Evolutionary conservation across 768 basidiomycete genomes (phyloP).

Genomic region (Brasilioporus rufonigricans): DNA sequence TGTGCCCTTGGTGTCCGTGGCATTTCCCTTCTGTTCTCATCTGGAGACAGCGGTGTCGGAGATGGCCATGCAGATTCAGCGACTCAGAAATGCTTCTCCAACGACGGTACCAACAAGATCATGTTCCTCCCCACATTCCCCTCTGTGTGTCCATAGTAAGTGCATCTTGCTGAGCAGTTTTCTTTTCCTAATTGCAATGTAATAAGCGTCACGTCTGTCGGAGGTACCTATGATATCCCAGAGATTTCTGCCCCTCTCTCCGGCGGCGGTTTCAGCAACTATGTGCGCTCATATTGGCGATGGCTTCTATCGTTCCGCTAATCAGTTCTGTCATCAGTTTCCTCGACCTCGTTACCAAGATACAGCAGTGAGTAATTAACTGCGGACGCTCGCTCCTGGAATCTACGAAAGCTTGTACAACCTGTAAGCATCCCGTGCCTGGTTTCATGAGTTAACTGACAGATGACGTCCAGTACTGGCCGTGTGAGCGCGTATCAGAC

Average conservation of each 20-base stretch:
- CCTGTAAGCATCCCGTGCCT: slow-evolving; percentile 30
- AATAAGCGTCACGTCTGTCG: slow-evolving; percentile 70
- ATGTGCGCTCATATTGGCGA: slow-evolving; percentile 36
- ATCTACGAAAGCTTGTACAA: slow-evolving; percentile 63
- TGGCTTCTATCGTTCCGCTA: slow-evolving; percentile 1
- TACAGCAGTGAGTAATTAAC: slow-evolving; percentile 40
- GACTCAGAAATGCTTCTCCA: slow-evolving; percentile 54
- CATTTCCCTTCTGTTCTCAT: slow-evolving; percentile 62
- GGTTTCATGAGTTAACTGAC: neutral
- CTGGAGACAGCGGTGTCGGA: slow-evolving; percentile 72
- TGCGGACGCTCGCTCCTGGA: slow-evolving; percentile 43
- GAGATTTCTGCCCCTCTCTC: slow-evolving; percentile 62
- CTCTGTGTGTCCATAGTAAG: slow-evolving; percentile 55
- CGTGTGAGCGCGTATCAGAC: slow-evolving; percentile 39
- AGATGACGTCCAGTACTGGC: slow-evolving; percentile 36
- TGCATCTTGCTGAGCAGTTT: neutral
- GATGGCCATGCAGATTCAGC: slow-evolving; percentile 53
- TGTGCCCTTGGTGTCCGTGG: slow-evolving; percentile 71
- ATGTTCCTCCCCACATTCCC: slow-evolving; percentile 65
- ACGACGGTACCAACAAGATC: slow-evolving; percentile 55
- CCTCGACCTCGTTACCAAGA: slow-evolving; percentile 54
- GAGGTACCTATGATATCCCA: slow-evolving; percentile 58
- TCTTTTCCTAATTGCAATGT: neutral
- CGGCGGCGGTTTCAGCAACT: slow-evolving; percentile 73
- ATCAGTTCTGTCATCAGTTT: slow-evolving; percentile 38